Evolutionary conservation across 129 eudicot species (phyloP), one percentile per base, ranked within the genome.

Genomic region (Oenanthe sinensis): DNA sequence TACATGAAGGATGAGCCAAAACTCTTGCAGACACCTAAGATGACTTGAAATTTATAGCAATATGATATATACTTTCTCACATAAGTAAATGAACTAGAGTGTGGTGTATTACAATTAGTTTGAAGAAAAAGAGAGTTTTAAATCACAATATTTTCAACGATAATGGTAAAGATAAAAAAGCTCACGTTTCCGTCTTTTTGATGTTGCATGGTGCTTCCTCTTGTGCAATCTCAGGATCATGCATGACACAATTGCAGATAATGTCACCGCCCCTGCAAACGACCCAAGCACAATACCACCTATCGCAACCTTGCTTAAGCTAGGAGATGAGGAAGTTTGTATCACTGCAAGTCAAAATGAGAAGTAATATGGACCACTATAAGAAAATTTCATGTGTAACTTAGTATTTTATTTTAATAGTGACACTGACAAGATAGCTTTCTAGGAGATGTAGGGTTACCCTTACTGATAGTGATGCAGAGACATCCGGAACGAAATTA

Each of bases 291-390:
- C 83, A 24, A 91, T 85, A 75, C 97, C 97, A 72, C 87, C 97
- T 22, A 91, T 16, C 20, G 90, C 93, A 45, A 93, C 97, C 83
- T 83, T 89, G 90, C 97, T 91, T 85, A 93, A 17, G 73, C 97
- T 90, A 79, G 95, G 88, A 37, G 88, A 75, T 55, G 96, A 86
- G 17, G 89, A 50, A 5, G 79, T 3, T 73, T 83, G 86, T 54
- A 79, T 62, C 37, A 84, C 97, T 91, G 54, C 52, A 74, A 33
- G 4, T 69, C 11, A 65, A 55, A 15, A n/a, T 9, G 39, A 63
- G 11, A 63, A 26, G 70, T 63, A 26, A 63, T 26, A 63, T 63
- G 33, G 37, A 63, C 36, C 37, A 63, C 26, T 63, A 26, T 33
- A 69, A 63, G 15, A 63, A 63, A 2, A 1, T 26, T 37, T n/a